Percentiles rank a stretch among this genome's conserved stretches.
phyloP scores from a whole-genome alignment of 352 stramenopile species.

The Peronospora farinosa region DNA sequence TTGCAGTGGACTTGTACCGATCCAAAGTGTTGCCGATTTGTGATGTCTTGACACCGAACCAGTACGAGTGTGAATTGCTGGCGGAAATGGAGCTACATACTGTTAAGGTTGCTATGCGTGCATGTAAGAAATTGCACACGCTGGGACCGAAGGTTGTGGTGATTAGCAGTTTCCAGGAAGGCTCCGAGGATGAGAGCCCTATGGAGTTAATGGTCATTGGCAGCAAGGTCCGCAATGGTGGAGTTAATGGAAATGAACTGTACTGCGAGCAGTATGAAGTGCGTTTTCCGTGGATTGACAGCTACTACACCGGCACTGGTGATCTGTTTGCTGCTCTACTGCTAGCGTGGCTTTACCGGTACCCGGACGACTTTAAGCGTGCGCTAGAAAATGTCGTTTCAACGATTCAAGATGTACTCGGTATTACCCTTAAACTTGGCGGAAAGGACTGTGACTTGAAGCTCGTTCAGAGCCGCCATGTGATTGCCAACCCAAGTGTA shows the following conservation, averaged over 20 bases:
- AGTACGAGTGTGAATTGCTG: conserved; percentile 81
- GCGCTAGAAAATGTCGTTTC: conserved; percentile 72
- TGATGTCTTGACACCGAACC: conserved; percentile 80
- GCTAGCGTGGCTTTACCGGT: conserved; percentile 68
- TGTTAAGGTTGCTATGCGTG: conserved; percentile 53
- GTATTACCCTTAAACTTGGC: conserved; percentile 53
- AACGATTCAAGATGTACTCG: conserved; percentile 76
- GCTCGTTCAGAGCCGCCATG: conserved; percentile 71
- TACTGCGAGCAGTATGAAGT: conserved; percentile 72
- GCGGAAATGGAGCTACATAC: conserved; percentile 61
- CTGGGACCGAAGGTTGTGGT: conserved; percentile 70
- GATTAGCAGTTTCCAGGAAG: conserved; percentile 74
- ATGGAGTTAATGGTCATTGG: conserved; percentile 66
- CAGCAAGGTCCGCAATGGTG: conserved; percentile 33
- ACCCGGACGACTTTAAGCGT: conserved; percentile 54
- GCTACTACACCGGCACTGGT: conserved; percentile 80
- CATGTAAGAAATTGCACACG: conserved; percentile 73
- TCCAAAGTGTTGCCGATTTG: conserved; percentile 72
- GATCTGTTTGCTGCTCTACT: conserved; percentile 79
- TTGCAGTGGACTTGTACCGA: conserved; percentile 72
- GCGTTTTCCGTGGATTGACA: conserved; percentile 70
- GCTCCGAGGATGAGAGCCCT: conserved; percentile 15
- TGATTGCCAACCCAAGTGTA: conserved; percentile 55
- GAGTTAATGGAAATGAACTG: conserved; percentile 4
- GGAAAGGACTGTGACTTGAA: conserved; percentile 74